Base-by-base conservation (phyloP, 371 early-diverging fungal species). In the Mortierella sp. region DNA sequence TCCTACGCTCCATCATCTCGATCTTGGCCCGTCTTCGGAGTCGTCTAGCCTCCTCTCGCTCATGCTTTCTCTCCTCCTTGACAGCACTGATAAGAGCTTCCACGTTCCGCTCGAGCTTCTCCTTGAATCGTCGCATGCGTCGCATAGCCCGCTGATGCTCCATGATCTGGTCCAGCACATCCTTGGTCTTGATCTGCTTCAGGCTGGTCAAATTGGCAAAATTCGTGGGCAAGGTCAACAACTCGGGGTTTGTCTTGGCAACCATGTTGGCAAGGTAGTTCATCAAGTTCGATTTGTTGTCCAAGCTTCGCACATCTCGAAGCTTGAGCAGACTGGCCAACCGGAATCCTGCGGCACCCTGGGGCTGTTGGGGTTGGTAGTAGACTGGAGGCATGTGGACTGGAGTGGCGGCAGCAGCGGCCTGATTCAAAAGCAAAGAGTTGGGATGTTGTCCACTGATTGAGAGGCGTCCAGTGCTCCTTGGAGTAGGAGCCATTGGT, bases 301-400 rank as follows among this genome's bases (percentile, higher is more conserved):
- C 80, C 18, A 66, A 48, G 55, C 70, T 69, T n/a, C 80, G 69
- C 44, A 79, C 80, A 46, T 79, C 80, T 5, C 80, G 67, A 12
- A 79, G 67, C 46, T 79, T 79, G 14, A 73, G 44, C 11, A 79
- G 57, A 56, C 73, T 73, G 57, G 62, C 48, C 1, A 79, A 57
- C n/a, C 80, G 80, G 64, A 79, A 79, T 6, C 80, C 80, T 14
- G 80, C 80, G 1, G 80, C 80, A 0, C 73, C 79, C 46, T 75
- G 68, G 1, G 58, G 74, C 19, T 74, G 70, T 15, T 48, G 60
- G 19, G 11, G 57, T 14, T 44, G 55, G 44, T 53, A 30, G 47
- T 44, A 47, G 53, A 3, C 37, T 9, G 21, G 29, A 16, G 18
- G 9, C 28, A 57, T 28, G 30, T 15, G 57, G 30, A 15, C 45